Base-by-base conservation (phyloP, 139 green algal genomes). In the Chlorella ohadii region DNA sequence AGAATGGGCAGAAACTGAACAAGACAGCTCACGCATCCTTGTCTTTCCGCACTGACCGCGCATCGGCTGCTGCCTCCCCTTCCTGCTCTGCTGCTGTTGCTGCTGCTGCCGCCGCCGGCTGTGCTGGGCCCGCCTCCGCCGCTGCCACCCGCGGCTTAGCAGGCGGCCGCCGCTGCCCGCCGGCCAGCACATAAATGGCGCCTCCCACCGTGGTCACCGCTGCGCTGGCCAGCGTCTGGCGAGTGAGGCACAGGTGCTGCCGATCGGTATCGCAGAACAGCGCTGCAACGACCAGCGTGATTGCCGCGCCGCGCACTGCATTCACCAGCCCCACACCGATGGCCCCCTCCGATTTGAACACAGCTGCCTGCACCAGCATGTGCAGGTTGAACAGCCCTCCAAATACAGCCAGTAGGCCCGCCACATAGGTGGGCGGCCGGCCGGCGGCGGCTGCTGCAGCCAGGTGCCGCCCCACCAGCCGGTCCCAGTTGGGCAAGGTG, bases 291-390 rank as follows among this genome's bases (percentile, higher is more conserved):
- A 90, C 36, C 0, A 89, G 19, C 0, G 85, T 79, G 23, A 92
- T 82, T 15, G 86, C 81, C 28, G 87, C 84, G 4, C 89, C 89
- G 9, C 89, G 73, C 64, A 90, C 85, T 3, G 87, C 88, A 65
- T 86, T 92, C 1, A 90, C 84, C 47, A 92, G 57, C n/a, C 73
- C 83, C 61, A 92, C 89, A 4, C 87, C 89, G 27, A 92, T 36
- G 34, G 89, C 89, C 3, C 89, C 89, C 17, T 90, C 84, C 1
- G 47, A 84, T 55, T 75, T 74, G 74, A 89, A 90, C 27, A 92
- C 89, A 22, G 86, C 65, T 2, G 59, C 72, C 79, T 92, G 88
- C 25, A 73, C 84, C 20, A 87, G 84, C 78, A 87, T 91, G 73
- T 92, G 88, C 27, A 91, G 31, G 79, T 92, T 91, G 44, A 87